Evolutionary conservation across 371 early-diverging fungal species (phyloP).

Genomic region (Mortierella polycephala): DNA sequence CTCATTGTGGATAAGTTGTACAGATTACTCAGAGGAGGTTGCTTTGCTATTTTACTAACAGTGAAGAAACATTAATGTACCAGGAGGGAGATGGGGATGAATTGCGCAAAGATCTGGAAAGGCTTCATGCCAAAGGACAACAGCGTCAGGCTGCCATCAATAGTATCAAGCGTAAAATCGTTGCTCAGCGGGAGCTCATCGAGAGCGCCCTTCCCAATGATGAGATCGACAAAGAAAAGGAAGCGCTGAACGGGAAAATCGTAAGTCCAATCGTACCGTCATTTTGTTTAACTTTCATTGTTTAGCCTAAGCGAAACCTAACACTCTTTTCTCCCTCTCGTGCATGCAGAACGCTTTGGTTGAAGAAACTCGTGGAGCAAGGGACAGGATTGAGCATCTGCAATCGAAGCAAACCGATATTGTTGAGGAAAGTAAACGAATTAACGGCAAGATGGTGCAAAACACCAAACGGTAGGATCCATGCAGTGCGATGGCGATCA

Average conservation of each 20-base stretch:
- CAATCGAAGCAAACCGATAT: slow-evolving; percentile 34
- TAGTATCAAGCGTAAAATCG: slow-evolving; percentile 33
- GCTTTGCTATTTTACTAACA: background rate
- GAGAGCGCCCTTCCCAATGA: slow-evolving; percentile 18
- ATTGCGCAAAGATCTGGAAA: slow-evolving; percentile 31
- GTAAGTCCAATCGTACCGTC: slow-evolving; percentile 3
- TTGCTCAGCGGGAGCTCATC: slow-evolving; percentile 21
- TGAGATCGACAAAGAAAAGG: slow-evolving; percentile 19
- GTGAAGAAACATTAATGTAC: background rate
- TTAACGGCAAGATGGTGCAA: slow-evolving; percentile 11
- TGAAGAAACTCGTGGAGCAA: slow-evolving; percentile 9
- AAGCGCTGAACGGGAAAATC: slow-evolving; percentile 10
- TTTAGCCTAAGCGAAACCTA: background rate
- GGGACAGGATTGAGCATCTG: slow-evolving; percentile 20
- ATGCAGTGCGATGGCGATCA: too few species aligned
- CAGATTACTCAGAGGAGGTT: background rate
- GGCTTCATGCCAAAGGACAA: slow-evolving; percentile 27
- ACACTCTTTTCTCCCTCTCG: background rate
- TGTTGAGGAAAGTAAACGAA: slow-evolving; percentile 1
- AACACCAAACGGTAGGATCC: slow-evolving; percentile 28
- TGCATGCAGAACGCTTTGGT: slow-evolving; percentile 14
- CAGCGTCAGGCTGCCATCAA: slow-evolving; percentile 21
- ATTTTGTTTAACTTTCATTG: background rate
- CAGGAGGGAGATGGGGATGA: slow-evolving; percentile 52
- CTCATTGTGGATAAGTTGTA: background rate